Conservation (phyloP, 106 monocot species). For the Acanthochlamys bracteata region DNA sequence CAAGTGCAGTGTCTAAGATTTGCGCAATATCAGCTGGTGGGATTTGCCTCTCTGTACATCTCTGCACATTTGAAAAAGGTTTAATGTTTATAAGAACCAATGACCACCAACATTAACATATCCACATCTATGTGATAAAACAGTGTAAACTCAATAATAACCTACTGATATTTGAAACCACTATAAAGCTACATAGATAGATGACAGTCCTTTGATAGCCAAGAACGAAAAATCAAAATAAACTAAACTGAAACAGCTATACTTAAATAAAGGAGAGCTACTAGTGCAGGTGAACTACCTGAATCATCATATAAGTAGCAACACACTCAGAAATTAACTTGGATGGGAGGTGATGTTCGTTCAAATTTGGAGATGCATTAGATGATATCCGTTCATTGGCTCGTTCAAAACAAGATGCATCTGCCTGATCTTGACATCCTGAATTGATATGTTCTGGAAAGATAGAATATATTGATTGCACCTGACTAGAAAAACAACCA, state of each 20-base stretch:
- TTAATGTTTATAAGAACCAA: background rate
- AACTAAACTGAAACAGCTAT: too few relatives aligned
- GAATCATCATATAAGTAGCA: constrained; percentile 20
- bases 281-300: constrained; percentile 9
- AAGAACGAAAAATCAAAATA: too few relatives aligned
- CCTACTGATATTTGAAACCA: too few relatives aligned
- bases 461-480: background rate
- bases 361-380: background rate
- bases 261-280: too few relatives aligned
- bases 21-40: constrained; percentile 24
- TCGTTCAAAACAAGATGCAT: background rate
- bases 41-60: constrained; percentile 3
- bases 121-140: too few relatives aligned
- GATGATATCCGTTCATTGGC: background rate
- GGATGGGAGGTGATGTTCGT: background rate
- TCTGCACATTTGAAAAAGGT: constrained; percentile 6
- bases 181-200: too few relatives aligned
- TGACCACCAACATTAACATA: too few relatives aligned
- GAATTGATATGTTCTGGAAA: background rate
- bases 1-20: constrained; percentile 24
- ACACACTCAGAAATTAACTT: constrained; percentile 17
- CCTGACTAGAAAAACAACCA: background rate
- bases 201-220: too few relatives aligned
- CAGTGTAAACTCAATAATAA: too few relatives aligned
- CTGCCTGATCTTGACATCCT: background rate